Base-by-base conservation (phyloP, 2,329 filamentous ascomycete genomes). In the Scytalidium lignicola region DNA sequence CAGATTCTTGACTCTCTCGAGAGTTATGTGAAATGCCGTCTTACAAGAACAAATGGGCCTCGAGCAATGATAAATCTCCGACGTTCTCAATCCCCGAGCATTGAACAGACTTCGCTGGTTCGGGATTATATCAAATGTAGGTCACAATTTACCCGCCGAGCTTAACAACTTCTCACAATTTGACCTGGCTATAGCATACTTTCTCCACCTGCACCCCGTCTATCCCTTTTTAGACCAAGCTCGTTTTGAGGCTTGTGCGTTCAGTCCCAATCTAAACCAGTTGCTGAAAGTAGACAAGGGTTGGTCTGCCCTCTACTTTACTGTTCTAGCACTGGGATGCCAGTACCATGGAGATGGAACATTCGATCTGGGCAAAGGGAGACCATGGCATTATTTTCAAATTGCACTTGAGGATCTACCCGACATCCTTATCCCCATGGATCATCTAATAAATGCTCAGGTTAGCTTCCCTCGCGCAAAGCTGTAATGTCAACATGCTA, bases 191-290 rank as follows among this genome's bases (percentile, higher is more conserved):
- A 8, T 32, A 69, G 64, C 60, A 20, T 73, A 72, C 55, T 74
- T 73, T 48, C 57, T 66, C 2, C 59, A 65, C 9, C 55, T 69
- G 2, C 70, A 73, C 49, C 65, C 65, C 0, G 39, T 69, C 0
- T 68, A 70, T 49, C 69, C 71, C 1, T 72, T 73, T 47, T 60
- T 74, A 1, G 66, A 72, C 42, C 62, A 59, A 26, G 44, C 52
- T 15, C 44, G 55, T 3, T 73, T 74, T 47, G 65, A 71, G 51
- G 49, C 58, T 0, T 60, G 62, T 17, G 62, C 62, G 6, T 53
- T 56, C 8, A 59, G 55, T 23, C 48, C 61, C 3, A 48, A 65
- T 13, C 59, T 68, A 3, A 50, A 52, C 4, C 48, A 58, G 4
- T 43, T 55, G 3, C 54, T 69, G 1, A 44, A 55, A 7, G 55